These are phyloP conservation scores for Oenanthe javanica DNA, from an alignment of 140 eudicot genomes.

Conservation along the genomic window DNA sequence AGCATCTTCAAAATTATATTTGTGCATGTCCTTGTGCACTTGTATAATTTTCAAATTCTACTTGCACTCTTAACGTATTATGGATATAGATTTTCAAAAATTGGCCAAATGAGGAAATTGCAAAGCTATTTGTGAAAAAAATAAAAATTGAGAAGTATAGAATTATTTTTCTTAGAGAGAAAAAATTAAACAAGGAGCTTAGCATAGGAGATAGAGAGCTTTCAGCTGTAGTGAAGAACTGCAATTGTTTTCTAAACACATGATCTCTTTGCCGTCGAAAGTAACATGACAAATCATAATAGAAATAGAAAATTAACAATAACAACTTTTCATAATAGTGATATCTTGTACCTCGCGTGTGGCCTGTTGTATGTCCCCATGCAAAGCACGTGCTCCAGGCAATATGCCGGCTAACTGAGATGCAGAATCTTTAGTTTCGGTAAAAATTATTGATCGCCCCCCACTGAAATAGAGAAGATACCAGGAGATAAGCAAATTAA, in stretches of 20 bases:
- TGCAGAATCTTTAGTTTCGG: conserved; percentile 85
- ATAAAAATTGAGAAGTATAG: too few species aligned
- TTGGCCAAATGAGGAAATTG: background rate
- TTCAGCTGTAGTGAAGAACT: background rate
- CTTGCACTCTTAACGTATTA: background rate
- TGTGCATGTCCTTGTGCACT: background rate
- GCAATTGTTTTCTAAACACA: background rate
- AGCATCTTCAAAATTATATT: background rate
- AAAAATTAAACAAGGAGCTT: background rate
- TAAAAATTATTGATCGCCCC: conserved; percentile 81
- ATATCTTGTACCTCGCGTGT: conserved; percentile 60
- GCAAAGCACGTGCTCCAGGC: conserved; percentile 87
- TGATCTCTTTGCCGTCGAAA: background rate
- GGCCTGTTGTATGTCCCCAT: conserved; percentile 90
- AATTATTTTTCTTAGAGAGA: background rate
- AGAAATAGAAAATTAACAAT: background rate
- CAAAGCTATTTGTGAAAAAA: background rate
- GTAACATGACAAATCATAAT: background rate
- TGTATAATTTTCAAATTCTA: background rate
- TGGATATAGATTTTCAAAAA: background rate
- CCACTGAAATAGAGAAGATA: conserved; percentile 49
- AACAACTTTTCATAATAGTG: background rate
- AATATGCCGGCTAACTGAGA: conserved; percentile 77
- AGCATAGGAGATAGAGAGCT: background rate
- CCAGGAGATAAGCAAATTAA: background rate